phyloP scores from a whole-genome alignment of 2,329 filamentous ascomycete species.

The Rhinocladiella mackenziei region DNA sequence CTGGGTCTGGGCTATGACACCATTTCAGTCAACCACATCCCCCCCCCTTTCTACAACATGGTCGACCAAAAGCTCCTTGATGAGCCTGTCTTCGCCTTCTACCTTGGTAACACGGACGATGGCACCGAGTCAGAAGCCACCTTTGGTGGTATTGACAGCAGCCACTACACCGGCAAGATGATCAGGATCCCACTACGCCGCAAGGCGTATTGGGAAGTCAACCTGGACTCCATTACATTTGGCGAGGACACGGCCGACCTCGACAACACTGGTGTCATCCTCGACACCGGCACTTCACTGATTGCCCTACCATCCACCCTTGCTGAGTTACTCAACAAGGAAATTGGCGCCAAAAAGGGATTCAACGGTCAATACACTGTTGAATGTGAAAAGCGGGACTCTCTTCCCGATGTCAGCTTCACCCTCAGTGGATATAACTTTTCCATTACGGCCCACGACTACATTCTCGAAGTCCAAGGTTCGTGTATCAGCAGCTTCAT shows the following conservation, averaged over 20 bases:
- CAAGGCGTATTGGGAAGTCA: conserved; percentile 99
- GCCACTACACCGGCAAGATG: conserved; percentile 79
- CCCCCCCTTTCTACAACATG: conserved; percentile 96
- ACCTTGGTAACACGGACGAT: conserved; percentile 72
- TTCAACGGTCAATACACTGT: conserved; percentile 96
- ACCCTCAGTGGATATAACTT: conserved; percentile 89
- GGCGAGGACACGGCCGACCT: conserved; percentile 82
- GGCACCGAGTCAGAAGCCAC: conserved; percentile 76
- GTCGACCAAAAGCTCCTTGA: conserved; percentile 84
- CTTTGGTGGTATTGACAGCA: conserved; percentile 83
- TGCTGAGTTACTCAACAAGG: conserved; percentile 91
- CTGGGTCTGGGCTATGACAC: conserved; percentile 90
- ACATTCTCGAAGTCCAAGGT: conserved; percentile 91
- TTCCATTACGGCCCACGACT: conserved; percentile 81
- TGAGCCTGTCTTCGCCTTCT: conserved; percentile 93
- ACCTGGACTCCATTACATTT: conserved; percentile 86
- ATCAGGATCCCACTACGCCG: conserved; percentile 91
- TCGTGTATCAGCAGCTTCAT: conserved; percentile 97
- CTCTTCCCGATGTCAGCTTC: conserved; percentile 87
- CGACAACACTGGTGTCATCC: conserved; percentile 90
- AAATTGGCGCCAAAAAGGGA: conserved; percentile 97
- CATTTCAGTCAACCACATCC: conserved; percentile 94
- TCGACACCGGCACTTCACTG: conserved; percentile 96
- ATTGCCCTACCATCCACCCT: conserved; percentile 89
- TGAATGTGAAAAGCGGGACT: conserved; percentile 78